Base-by-base conservation (phyloP, 2,329 filamentous ascomycete genomes). In the Bertia moriformis region DNA sequence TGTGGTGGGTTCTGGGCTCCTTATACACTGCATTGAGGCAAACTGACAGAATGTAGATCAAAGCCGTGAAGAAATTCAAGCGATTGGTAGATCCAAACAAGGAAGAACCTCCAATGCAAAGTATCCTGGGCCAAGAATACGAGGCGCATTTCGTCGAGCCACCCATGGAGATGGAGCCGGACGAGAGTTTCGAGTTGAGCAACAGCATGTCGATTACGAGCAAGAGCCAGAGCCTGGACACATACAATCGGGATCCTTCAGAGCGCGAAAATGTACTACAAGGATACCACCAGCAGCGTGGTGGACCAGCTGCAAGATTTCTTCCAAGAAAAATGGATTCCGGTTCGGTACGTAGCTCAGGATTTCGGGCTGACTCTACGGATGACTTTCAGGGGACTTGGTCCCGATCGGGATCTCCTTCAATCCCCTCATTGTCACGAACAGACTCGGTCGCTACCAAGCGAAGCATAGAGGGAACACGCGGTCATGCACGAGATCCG, bases 41-140 rank as follows among this genome's bases (percentile, higher is more conserved):
- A n/a, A n/a, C 45, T 46, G n/a, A 27, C 13, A 24, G 14, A 24
- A 4, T 37, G 19, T 45, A 86, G 79, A 83, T 96, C 67, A 91
- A 85, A 72, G 91, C 88, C 3, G 89, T 93, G 30, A 78, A 81
- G 45, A 83, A 82, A 42, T 95, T 96, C 65, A 95, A 93, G 55
- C 64, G 71, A 38, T 66, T 93, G 5, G 61, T 91, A 19, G 65
- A 73, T 45, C 62, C 66, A 41, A 69, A 67, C 43, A 65, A 69
- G 48, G 62, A 70, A 19, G 32, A 17, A 18, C 32, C 10, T 7
- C 10, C 15, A 15, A 35, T 35, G 15, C 32, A 35, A 35, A 35
- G 32, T 18, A 35, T 35, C 15, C 32, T 35, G 10, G 32, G 32
- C 10, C 10, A 17, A 15, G 32, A 35, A 12, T 12, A 12, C 7